These are phyloP conservation scores for Chalciporus sphaerocephalus DNA, from an alignment of 768 basidiomycete species.

Conservation along the genomic window DNA sequence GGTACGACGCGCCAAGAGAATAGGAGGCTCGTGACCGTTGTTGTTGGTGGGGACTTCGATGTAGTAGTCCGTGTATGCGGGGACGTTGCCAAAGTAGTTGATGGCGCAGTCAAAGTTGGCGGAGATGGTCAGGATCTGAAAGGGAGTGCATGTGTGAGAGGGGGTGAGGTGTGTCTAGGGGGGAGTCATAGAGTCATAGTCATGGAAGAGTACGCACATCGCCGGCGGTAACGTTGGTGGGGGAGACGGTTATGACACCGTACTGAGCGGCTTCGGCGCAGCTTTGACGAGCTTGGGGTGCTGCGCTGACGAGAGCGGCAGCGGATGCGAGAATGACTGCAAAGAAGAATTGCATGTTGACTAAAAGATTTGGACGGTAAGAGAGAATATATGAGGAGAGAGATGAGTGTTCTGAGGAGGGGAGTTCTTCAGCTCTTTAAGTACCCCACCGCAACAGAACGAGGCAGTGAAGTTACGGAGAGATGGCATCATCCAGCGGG, in stretches of 20 bases:
- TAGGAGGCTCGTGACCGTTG: conserved; percentile 29
- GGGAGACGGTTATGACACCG: conserved; percentile 17
- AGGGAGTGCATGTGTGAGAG: neutral
- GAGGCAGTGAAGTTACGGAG: neutral
- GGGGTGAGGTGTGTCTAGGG: conserved; percentile 1
- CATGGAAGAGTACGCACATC: conserved; percentile 18
- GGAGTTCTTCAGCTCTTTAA: conserved; percentile 4
- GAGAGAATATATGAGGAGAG: neutral
- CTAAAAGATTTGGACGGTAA: neutral
- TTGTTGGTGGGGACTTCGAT: conserved; percentile 32
- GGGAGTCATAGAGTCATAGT: too few relatives aligned
- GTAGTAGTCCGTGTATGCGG: conserved; percentile 31
- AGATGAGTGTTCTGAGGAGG: neutral
- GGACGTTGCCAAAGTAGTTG: conserved; percentile 13
- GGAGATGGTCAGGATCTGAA: conserved; percentile 19
- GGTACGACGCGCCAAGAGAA: conserved; percentile 25
- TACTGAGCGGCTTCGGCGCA: conserved; percentile 23
- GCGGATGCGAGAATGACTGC: conserved; percentile 7
- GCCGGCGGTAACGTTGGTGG: conserved; percentile 21
- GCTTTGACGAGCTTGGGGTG: conserved; percentile 17
- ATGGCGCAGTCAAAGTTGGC: conserved; percentile 28
- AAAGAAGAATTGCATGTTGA: conserved; percentile 19
- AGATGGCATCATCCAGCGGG: conserved; percentile 2
- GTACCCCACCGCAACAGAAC: neutral
- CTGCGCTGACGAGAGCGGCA: conserved; percentile 14